Percentiles rank a stretch among this genome's conserved stretches.
These are phyloP conservation scores for Epichloe brachyelytri DNA, from an alignment of 2,329 filamentous ascomycete genomes.

Conservation along the genomic window DNA sequence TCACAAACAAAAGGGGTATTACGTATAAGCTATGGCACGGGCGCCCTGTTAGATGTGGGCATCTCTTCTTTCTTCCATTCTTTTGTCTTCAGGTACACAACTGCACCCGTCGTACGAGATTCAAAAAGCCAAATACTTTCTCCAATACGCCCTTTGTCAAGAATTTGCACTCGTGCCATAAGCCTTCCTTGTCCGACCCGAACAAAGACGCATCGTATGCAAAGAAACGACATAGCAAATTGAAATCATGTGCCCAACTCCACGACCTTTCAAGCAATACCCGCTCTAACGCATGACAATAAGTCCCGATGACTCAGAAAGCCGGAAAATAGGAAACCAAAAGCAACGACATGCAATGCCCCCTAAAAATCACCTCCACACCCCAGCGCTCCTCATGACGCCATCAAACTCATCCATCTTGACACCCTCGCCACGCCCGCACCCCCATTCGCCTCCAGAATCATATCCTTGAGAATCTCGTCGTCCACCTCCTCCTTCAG, in stretches of 20 bases:
- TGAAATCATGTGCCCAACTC: no score
- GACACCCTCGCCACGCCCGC: slow-evolving; percentile 59
- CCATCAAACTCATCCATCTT: slow-evolving; percentile 69
- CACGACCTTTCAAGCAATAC: no score
- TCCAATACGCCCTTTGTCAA: background rate
- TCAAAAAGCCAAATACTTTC: background rate
- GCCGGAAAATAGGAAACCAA: background rate
- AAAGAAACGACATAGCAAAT: background rate
- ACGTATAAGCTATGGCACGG: no score
- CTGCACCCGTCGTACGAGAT: background rate
- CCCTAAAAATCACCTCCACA: slow-evolving; percentile 49
- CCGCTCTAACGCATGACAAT: no score
- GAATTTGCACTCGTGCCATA: background rate
- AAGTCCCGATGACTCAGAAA: no score
- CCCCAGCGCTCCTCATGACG: slow-evolving; percentile 73
- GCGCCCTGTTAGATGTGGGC: background rate
- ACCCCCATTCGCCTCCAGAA: slow-evolving; percentile 82
- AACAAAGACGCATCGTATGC: no score
- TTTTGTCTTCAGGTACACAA: no score
- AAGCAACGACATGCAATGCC: background rate
- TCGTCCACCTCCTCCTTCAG: slow-evolving; percentile 79
- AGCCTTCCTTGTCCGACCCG: no score
- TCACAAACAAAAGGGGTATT: background rate
- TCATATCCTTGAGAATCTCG: slow-evolving; percentile 81
- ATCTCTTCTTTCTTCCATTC: background rate